phyloP scores from a whole-genome alignment of 805 yeast species.

The Metschnikowia orientalis region DNA sequence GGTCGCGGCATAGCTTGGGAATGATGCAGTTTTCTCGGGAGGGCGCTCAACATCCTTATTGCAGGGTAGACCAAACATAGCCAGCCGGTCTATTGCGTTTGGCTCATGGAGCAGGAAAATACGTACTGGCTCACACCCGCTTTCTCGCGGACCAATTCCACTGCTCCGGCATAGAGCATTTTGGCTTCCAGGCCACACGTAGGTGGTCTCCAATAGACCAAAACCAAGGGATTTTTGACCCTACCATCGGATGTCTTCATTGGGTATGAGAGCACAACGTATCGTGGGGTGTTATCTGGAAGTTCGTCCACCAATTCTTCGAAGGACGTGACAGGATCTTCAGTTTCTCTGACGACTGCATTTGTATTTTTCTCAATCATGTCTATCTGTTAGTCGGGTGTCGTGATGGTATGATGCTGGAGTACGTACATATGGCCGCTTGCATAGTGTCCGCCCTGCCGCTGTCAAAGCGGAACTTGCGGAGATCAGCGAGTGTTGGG shows the following conservation, averaged over 20 bases:
- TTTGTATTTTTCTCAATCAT: constrained; percentile 53
- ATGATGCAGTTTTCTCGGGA: no score
- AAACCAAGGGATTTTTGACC: constrained; percentile 64
- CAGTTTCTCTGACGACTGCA: constrained; percentile 47
- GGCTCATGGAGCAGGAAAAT: constrained; percentile 1
- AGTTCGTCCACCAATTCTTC: constrained; percentile 69
- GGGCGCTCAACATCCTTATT: no score
- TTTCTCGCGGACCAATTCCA: constrained; percentile 70
- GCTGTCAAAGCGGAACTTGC: constrained; percentile 70
- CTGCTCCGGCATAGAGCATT: constrained; percentile 90
- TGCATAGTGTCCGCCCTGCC: constrained; percentile 59
- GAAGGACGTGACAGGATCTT: constrained; percentile 44
- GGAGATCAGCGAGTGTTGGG: constrained; percentile 55
- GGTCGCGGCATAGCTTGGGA: no score
- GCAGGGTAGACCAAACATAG: no score
- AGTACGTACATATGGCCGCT: constrained; percentile 53
- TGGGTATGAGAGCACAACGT: constrained; percentile 72
- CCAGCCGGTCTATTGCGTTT: not conserved
- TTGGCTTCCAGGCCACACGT: constrained; percentile 76
- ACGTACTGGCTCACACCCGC: constrained; percentile 67
- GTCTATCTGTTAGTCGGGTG: constrained; percentile 26
- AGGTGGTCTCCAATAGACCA: constrained; percentile 85
- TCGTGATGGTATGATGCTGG: not conserved
- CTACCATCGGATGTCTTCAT: constrained; percentile 66
- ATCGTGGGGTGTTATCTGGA: constrained; percentile 81